These are phyloP conservation scores for Lasiodiplodia gonubiensis DNA, from an alignment of 2,329 filamentous ascomycete species.

Conservation along the genomic window DNA sequence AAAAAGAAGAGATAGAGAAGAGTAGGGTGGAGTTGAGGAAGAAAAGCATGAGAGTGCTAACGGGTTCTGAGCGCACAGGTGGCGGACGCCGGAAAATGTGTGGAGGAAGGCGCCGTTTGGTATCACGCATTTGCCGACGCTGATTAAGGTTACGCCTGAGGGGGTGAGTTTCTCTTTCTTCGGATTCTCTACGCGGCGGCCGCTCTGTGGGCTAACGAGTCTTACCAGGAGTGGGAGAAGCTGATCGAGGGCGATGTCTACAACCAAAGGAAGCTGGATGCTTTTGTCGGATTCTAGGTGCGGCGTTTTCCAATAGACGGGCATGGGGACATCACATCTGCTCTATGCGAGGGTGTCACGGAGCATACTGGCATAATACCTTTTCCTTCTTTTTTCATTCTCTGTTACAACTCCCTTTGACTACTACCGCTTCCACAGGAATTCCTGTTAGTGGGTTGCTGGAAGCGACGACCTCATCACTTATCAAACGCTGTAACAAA, in stretches of 20 bases:
- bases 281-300: constrained; percentile 9
- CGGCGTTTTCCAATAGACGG: not conserved
- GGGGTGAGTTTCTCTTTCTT: not conserved
- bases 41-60: not conserved
- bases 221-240: constrained; percentile 4
- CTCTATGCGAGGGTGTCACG: not conserved
- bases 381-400: not conserved
- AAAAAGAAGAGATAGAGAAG: not conserved
- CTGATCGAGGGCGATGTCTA: constrained; percentile 8
- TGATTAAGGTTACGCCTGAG: constrained; percentile 16
- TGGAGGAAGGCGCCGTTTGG: constrained; percentile 18
- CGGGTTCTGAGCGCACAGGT: not conserved
- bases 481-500: not conserved
- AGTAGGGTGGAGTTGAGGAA: too few relatives aligned
- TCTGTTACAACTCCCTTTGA: not conserved
- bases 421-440: not conserved
- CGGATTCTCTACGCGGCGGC: too few relatives aligned
- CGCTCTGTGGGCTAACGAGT: not conserved
- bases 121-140: constrained; percentile 11
- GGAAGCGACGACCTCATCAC: not conserved
- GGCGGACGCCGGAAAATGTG: not conserved
- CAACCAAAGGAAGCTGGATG: constrained; percentile 11
- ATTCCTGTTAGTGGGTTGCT: not conserved
- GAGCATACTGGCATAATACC: not conserved
- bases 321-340: not conserved